Base-by-base conservation (phyloP, 257 asterid species). In the Solanum chilense region DNA sequence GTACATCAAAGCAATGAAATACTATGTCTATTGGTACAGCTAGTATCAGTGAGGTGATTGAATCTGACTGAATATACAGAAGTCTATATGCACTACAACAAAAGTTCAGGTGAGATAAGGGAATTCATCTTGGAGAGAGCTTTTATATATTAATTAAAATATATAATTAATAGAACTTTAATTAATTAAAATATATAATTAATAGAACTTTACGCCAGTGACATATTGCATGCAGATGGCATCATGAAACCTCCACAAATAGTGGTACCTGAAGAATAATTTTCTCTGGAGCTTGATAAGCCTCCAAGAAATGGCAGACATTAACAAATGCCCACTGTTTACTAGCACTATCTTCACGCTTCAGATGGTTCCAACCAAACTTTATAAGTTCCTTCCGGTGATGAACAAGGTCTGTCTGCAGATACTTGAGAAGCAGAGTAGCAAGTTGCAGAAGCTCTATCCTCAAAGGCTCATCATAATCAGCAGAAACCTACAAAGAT, bases 241-340 rank as follows among this genome's bases (percentile, higher is more conserved):
- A 29, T 12, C 25, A 27, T 47, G 85, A 74, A 90, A 86, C 88
- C 87, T 49, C 85, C 85, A 81, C 84, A 86, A 86, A 14, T 71
- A 33, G 45, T 33, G 56, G 74, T 86, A 97, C 99, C 99, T 97
- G 99, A 84, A 97, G 91, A 88, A 97, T 97, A 87, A 97, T 97
- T 91, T 97, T 97, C 92, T 97, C 99, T 49, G 99, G 99, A 68
- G 99, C 99, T 91, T 97, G 99, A 91, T 97, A 97, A 10, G 99
- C 99, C 93, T 97, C 99, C 92, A 97, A 89, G 88, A 97, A 97
- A 94, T 97, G 99, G 91, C 99, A 97, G 68, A 97, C 99, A 89
- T 97, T 97, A 87, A 97, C 99, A 93, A 97, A 97, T 52, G 99
- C 99, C 99, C 99, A 97, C 94, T 97, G 99, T 92, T 97, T 97